phyloP scores from a whole-genome alignment of 352 stramenopile species.

The Globisporangium ultimum region DNA sequence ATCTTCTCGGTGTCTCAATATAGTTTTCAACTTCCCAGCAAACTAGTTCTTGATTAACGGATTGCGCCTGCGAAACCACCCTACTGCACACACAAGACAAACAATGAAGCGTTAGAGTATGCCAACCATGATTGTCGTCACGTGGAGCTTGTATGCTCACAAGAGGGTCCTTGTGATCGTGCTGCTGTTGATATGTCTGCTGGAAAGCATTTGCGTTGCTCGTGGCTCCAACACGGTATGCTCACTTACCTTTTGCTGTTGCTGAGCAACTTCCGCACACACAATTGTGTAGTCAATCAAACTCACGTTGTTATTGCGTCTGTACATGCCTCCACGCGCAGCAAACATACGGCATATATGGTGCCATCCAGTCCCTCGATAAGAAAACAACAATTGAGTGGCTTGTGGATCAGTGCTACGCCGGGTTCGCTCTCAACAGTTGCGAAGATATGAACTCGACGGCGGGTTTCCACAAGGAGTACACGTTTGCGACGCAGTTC shows the following conservation, averaged over 20 bases:
- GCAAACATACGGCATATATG: constrained; percentile 57
- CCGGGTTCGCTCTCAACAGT: constrained; percentile 55
- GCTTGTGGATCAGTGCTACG: constrained; percentile 57
- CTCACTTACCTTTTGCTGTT: not conserved
- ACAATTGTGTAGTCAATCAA: no score
- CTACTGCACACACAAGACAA: no score
- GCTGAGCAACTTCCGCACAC: not conserved
- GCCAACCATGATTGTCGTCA: not conserved
- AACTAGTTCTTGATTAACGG: no score
- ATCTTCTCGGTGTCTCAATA: no score
- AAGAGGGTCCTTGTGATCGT: not conserved
- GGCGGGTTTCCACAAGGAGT: constrained; percentile 38
- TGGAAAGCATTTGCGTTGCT: not conserved
- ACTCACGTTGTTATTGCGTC: not conserved
- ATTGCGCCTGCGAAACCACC: no score
- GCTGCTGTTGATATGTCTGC: not conserved
- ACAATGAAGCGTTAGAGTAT: no score
- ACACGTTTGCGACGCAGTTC: constrained; percentile 57
- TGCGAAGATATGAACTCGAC: constrained; percentile 52
- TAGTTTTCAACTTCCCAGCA: no score
- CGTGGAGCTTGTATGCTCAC: not conserved
- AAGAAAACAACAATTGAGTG: constrained; percentile 24
- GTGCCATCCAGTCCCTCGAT: constrained; percentile 51
- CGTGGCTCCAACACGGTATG: not conserved
- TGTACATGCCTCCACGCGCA: constrained; percentile 7